Evolutionary conservation across 306 rosid species (phyloP).

Genomic region (Purshia tridentata): DNA sequence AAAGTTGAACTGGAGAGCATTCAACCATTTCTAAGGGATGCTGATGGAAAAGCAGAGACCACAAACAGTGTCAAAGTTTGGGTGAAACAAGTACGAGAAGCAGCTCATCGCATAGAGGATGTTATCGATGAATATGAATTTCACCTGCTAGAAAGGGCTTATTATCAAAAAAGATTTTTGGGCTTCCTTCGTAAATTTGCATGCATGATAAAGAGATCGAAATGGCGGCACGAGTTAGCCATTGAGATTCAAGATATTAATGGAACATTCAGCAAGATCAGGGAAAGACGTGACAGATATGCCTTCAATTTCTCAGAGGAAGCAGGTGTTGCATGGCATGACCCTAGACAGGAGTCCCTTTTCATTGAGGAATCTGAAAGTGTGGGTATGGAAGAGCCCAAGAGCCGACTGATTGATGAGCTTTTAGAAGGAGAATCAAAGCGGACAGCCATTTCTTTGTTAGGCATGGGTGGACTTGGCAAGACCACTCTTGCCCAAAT

Average conservation of each 20-base stretch:
- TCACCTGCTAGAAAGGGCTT: no score
- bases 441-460: not conserved
- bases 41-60: not conserved
- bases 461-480: slow-evolving; percentile 26
- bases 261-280: not conserved
- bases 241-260: not conserved
- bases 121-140: not conserved
- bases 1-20: not conserved
- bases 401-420: no score
- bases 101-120: not conserved
- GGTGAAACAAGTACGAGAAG: slow-evolving; percentile 14
- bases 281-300: not conserved
- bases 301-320: not conserved
- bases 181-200: no score
- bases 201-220: no score
- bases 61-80: not conserved
- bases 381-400: not conserved
- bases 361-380: slow-evolving; percentile 23
- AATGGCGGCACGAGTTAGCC: not conserved
- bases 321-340: slow-evolving; percentile 4
- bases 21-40: slow-evolving; percentile 3
- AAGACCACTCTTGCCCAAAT: slow-evolving; percentile 23
- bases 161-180: no score
- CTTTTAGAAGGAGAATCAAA: not conserved
- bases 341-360: slow-evolving; percentile 17